These are phyloP conservation scores for Spongispora temasekensis DNA, from an alignment of 1,284 basidiomycete genomes.

Conservation along the genomic window DNA sequence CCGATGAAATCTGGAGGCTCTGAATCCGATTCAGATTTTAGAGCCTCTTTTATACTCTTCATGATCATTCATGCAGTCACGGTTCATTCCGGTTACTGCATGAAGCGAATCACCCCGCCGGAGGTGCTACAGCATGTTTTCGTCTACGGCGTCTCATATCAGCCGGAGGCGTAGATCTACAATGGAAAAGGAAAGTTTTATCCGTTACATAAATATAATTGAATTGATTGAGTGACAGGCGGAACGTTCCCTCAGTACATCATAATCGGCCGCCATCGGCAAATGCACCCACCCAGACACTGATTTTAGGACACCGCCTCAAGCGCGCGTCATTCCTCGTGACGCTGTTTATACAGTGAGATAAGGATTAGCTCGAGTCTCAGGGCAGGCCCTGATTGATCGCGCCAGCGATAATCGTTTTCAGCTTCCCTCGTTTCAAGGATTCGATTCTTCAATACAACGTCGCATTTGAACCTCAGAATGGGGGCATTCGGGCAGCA, in stretches of 20 bases:
- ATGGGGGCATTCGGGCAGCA: background rate
- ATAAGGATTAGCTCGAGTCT: background rate
- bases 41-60: slow-evolving; percentile 14
- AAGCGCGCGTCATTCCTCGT: no score
- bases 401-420: background rate
- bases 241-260: background rate
- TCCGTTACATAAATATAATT: background rate
- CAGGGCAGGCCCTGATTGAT: background rate
- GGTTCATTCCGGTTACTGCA: slow-evolving; percentile 1
- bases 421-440: background rate
- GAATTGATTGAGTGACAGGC: background rate
- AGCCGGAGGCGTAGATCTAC: background rate
- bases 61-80: no score
- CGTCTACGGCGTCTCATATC: background rate
- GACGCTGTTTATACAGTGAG: no score
- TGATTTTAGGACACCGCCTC: background rate
- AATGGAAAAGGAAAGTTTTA: background rate
- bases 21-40: background rate
- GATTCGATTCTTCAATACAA: no score
- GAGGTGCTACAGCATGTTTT: background rate
- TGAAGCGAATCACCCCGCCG: background rate
- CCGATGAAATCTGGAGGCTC: background rate
- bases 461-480: no score
- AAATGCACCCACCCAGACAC: background rate
- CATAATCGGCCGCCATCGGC: background rate